Base-by-base conservation (phyloP, 306 rosid species). In the Lotus japonicus region DNA sequence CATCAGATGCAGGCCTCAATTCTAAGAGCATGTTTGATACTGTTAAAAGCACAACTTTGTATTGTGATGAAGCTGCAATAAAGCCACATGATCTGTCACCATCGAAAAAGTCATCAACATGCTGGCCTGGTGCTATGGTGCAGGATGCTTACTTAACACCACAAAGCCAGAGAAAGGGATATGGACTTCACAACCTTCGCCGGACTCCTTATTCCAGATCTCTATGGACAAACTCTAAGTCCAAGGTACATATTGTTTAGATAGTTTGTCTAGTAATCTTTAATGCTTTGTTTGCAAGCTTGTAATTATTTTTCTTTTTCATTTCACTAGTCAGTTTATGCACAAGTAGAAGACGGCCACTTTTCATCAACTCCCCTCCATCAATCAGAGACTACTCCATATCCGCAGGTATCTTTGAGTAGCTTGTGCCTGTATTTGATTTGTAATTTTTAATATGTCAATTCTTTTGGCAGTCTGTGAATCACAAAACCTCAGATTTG, bases 131-230 rank as follows among this genome's bases (percentile, higher is more conserved):
- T 61, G 83, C 90, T 63, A 73, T 94, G 82, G 81, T 81, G 67
- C 82, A 80, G 50, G 84, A 85, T 49, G 74, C 80, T 74, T 86
- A 85, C 69, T 14, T 59, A 71, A 88, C 96, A 49, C 96, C 97
- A 11, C 86, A 80, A 63, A 81, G 78, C 80, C 94, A 86, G 62
- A 81, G 86, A 56, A 85, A 81, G 45, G 79, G 86, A 83, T 77
- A 59, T 57, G 90, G 94, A 43, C 88, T 88, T 75, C 77, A 79
- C 62, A 88, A 81, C 68, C 75, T 86, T 71, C 90, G 94, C 31
- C 82, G 92, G 50, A 94, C 97, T 51, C 98, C 96, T 58, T 94
- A 94, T 79, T 90, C 98, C 66, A 79, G 96, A 83, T 83, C 90
- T 58, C 88, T 85, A 54, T 85, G 82, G 66, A 83, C 91, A 1